A percentile compares a stretch with the other conserved stretches of the same genome.
Conservation (phyloP, 2,329 filamentous ascomycete species). For the Calonectria pteridis region DNA sequence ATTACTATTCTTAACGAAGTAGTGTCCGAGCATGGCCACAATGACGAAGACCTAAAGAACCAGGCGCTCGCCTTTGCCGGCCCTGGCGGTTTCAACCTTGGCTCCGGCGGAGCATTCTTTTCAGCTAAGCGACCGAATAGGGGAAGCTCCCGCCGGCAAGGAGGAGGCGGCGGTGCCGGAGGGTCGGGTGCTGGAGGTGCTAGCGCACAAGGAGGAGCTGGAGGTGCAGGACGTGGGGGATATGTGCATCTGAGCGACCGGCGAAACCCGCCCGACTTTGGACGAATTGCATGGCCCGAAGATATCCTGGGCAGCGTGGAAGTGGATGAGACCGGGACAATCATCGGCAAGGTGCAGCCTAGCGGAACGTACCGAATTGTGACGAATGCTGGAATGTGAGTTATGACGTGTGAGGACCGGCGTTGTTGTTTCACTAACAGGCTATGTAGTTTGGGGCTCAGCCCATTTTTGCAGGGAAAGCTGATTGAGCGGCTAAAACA, state of each 20-base stretch:
- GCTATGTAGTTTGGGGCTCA: slow-evolving; percentile 45
- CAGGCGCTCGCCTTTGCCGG: slow-evolving; percentile 73
- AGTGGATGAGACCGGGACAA: slow-evolving; percentile 68
- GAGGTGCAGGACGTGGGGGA: slow-evolving; percentile 70
- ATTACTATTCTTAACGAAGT: slow-evolving; percentile 70
- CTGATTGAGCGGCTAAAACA: slow-evolving; percentile 64
- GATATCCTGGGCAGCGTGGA: slow-evolving; percentile 78
- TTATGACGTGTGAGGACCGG: slow-evolving; percentile 34
- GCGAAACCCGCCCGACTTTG: slow-evolving; percentile 75
- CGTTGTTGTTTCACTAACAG: slow-evolving; percentile 34
- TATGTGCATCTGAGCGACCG: slow-evolving; percentile 75
- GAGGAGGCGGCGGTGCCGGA: slow-evolving; percentile 55
- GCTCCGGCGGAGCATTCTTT: slow-evolving; percentile 65
- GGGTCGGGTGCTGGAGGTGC: slow-evolving; percentile 66
- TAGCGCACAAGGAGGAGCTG: slow-evolving; percentile 71
- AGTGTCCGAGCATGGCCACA: slow-evolving; percentile 64
- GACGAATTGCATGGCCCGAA: slow-evolving; percentile 76
- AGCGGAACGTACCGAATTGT: slow-evolving; percentile 74
- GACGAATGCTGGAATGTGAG: slow-evolving; percentile 77
- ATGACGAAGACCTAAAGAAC: slow-evolving; percentile 66
- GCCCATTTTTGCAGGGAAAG: slow-evolving; percentile 64
- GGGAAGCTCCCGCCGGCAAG: slow-evolving; percentile 48
- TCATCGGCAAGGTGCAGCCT: slow-evolving; percentile 69
- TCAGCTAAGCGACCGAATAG: slow-evolving; percentile 55
- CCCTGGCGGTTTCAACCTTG: slow-evolving; percentile 66